These are phyloP conservation scores for Penicillium arizonense DNA, from an alignment of 495 filamentous ascomycete species.

Conservation along the genomic window DNA sequence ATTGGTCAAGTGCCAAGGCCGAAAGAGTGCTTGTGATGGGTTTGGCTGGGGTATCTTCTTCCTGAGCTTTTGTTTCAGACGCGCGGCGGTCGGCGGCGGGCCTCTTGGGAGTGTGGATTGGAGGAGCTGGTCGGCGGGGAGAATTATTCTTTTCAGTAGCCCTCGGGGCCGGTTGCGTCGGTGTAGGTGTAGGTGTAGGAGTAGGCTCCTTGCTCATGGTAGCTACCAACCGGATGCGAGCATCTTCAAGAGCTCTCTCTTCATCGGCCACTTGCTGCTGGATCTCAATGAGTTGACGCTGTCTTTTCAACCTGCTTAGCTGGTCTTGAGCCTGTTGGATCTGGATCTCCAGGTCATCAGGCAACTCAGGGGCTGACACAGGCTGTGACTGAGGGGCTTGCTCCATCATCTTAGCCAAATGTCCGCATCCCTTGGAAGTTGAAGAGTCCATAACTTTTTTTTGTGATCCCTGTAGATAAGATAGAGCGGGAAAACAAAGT, in stretches of 20 bases:
- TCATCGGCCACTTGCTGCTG: slow-evolving; percentile 9
- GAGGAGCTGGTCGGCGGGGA: too few relatives aligned
- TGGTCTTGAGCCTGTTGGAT: slow-evolving; percentile 7
- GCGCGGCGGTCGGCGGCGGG: too few relatives aligned
- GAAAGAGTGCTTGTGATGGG: not conserved
- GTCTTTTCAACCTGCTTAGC: slow-evolving; percentile 1
- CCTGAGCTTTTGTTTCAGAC: not conserved
- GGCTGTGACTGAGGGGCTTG: not conserved
- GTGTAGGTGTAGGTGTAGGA: too few relatives aligned
- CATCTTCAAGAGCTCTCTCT: not conserved
- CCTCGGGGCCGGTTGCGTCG: too few relatives aligned
- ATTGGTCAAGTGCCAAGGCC: not conserved
- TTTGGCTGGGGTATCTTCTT: not conserved
- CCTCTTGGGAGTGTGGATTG: too few relatives aligned
- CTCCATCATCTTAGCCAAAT: not conserved
- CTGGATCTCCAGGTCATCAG: slow-evolving; percentile 2
- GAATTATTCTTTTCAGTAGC: too few relatives aligned
- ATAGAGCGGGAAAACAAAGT: not conserved
- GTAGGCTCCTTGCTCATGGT: not conserved
- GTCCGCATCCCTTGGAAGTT: not conserved
- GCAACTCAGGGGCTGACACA: not conserved
- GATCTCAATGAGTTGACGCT: slow-evolving; percentile 9
- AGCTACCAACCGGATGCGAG: not conserved
- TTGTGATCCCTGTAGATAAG: slow-evolving; percentile 3
- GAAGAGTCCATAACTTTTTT: slow-evolving; percentile 1